These are phyloP conservation scores for Hyaloscypha finlandica DNA, from an alignment of 495 filamentous ascomycete genomes.

Conservation along the genomic window DNA sequence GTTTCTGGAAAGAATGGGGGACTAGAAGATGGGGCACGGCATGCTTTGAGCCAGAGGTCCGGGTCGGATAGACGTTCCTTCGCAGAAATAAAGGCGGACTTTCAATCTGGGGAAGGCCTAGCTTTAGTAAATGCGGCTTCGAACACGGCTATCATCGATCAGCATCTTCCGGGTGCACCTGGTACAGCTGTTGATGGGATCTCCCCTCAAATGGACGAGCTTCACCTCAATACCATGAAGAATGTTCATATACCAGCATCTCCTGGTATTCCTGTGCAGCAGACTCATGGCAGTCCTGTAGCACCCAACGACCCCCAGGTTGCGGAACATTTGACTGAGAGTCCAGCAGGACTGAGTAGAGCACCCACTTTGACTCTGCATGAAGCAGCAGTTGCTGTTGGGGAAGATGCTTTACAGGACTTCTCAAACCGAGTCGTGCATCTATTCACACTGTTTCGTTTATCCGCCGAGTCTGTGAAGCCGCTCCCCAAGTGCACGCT, in stretches of 20 bases:
- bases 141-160: constrained; percentile 31
- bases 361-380: constrained; percentile 19
- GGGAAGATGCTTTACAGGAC: constrained; percentile 65
- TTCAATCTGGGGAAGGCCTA: constrained; percentile 71
- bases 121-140: constrained; percentile 58
- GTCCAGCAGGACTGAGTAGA: constrained; percentile 13
- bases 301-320: neutral
- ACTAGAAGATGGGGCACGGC: neutral
- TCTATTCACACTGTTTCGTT: constrained; percentile 65
- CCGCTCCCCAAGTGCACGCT: constrained; percentile 59
- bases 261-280: constrained; percentile 2
- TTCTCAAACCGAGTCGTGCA: constrained; percentile 68
- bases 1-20: neutral
- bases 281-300: neutral
- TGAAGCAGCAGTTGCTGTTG: constrained; percentile 37
- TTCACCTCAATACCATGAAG: constrained; percentile 26
- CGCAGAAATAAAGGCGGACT: constrained; percentile 64
- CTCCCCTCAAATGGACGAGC: constrained; percentile 20
- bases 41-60: neutral
- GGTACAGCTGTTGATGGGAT: constrained; percentile 2
- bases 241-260: constrained; percentile 19
- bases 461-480: constrained; percentile 70
- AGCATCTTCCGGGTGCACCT: constrained; percentile 25
- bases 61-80: constrained; percentile 39
- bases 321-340: constrained; percentile 7